These are phyloP conservation scores for Metschnikowia amazonensis DNA, from an alignment of 805 yeast species.

Conservation along the genomic window DNA sequence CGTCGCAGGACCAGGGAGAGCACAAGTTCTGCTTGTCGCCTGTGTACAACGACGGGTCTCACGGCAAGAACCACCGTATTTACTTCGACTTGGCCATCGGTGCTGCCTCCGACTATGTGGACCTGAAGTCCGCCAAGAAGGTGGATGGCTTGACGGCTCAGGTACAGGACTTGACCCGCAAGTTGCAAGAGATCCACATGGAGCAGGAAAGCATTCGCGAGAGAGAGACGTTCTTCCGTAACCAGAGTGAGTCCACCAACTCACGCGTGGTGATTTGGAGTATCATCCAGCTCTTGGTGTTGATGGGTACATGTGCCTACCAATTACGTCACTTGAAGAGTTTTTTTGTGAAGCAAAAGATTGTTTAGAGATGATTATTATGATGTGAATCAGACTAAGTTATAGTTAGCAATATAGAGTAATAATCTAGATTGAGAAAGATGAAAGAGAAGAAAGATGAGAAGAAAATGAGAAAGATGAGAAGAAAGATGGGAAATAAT, in stretches of 20 bases:
- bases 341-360: conserved; percentile 84
- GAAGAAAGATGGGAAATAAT: too few relatives aligned
- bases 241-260: conserved; percentile 74
- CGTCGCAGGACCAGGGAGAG: conserved; percentile 80
- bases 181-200: conserved; percentile 53
- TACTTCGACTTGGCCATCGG: conserved; percentile 71
- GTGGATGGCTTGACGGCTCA: conserved; percentile 51
- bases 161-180: conserved; percentile 53
- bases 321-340: conserved; percentile 74
- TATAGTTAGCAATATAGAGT: too few relatives aligned
- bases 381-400: too few relatives aligned
- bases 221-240: conserved; percentile 73
- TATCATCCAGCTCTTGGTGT: conserved; percentile 61
- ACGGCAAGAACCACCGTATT: conserved; percentile 60
- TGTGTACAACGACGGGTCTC: conserved; percentile 64
- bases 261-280: conserved; percentile 72
- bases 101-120: conserved; percentile 57
- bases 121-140: conserved; percentile 55
- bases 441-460: too few relatives aligned
- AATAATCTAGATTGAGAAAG: too few relatives aligned
- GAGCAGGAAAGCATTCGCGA: conserved; percentile 72
- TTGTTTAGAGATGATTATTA: conserved; percentile 46
- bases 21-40: conserved; percentile 74
- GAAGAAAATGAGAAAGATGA: too few relatives aligned
- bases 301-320: conserved; percentile 66